phyloP scores from a whole-genome alignment of 495 filamentous ascomycete species.

The Parachaetomium inaequale region DNA sequence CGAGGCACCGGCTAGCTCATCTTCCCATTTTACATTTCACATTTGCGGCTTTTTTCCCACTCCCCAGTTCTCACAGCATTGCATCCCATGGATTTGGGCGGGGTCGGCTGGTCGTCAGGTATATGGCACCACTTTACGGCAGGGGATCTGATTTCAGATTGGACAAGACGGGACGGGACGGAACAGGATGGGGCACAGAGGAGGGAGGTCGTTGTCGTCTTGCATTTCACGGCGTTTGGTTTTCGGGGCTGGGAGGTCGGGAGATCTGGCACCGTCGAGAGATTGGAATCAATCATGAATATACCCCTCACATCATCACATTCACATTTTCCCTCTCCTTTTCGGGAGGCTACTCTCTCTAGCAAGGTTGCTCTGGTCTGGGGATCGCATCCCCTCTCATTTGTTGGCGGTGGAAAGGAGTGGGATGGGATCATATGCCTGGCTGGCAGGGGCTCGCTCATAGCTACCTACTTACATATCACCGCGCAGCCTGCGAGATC shows the following conservation, averaged over 20 bases:
- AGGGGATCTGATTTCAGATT: slow-evolving; percentile 8
- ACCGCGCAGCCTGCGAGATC: not conserved
- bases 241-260: not conserved
- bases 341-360: not conserved
- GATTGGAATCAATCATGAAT: not conserved
- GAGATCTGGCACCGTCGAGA: not conserved
- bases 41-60: not conserved
- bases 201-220: not conserved
- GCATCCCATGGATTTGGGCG: slow-evolving; percentile 10
- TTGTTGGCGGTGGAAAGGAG: not conserved
- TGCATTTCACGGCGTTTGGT: not conserved
- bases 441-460: not conserved
- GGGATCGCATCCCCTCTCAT: not conserved
- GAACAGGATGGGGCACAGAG: not conserved
- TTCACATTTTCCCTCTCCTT: not conserved
- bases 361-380: not conserved
- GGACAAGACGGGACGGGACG: not conserved
- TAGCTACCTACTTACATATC: not conserved
- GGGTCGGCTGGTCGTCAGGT: not conserved
- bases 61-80: slow-evolving; percentile 7
- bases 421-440: not conserved
- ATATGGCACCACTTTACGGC: not conserved
- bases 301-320: not conserved
- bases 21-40: not conserved
- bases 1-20: not conserved